Percentiles rank a stretch among this genome's conserved stretches.
Evolutionary conservation across 2,329 filamentous ascomycete species (phyloP).

Genomic region (Teratosphaeria pseudoeucalypti): DNA sequence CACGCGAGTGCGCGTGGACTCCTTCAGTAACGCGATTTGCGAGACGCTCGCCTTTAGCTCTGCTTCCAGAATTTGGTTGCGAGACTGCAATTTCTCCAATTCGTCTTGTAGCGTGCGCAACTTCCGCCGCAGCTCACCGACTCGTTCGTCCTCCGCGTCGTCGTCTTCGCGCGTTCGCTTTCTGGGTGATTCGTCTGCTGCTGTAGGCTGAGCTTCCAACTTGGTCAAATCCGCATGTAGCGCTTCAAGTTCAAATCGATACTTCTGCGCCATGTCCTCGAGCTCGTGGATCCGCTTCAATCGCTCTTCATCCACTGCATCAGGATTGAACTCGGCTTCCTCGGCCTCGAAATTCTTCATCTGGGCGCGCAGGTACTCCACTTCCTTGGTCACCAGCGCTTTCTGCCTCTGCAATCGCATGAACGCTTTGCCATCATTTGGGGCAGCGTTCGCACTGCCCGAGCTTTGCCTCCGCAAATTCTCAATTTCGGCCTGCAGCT

Average conservation of each 20-base stretch:
- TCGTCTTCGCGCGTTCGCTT: conserved; percentile 35
- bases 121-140: conserved; percentile 78
- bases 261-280: conserved; percentile 76
- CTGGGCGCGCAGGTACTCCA: conserved; percentile 86
- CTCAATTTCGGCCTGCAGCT: conserved; percentile 59
- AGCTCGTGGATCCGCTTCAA: conserved; percentile 66
- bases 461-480: conserved; percentile 43
- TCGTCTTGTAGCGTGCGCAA: conserved; percentile 77
- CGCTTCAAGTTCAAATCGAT: conserved; percentile 67
- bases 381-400: conserved; percentile 76
- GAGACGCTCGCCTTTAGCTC: conserved; percentile 63
- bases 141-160: conserved; percentile 53
- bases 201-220: conserved; percentile 52
- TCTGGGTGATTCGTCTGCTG: conserved; percentile 39
- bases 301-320: conserved; percentile 67
- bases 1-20: conserved; percentile 66
- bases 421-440: conserved; percentile 47
- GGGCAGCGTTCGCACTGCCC: conserved; percentile 5
- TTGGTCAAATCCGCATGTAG: conserved; percentile 65
- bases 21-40: conserved; percentile 58
- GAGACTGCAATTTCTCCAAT: conserved; percentile 57
- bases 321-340: conserved; percentile 74
- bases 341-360: conserved; percentile 78
- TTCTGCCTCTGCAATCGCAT: conserved; percentile 77
- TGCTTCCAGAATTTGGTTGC: conserved; percentile 59